Evolutionary conservation across 2,329 filamentous ascomycete species (phyloP).

Genomic region (Paracamarosporium sp.): DNA sequence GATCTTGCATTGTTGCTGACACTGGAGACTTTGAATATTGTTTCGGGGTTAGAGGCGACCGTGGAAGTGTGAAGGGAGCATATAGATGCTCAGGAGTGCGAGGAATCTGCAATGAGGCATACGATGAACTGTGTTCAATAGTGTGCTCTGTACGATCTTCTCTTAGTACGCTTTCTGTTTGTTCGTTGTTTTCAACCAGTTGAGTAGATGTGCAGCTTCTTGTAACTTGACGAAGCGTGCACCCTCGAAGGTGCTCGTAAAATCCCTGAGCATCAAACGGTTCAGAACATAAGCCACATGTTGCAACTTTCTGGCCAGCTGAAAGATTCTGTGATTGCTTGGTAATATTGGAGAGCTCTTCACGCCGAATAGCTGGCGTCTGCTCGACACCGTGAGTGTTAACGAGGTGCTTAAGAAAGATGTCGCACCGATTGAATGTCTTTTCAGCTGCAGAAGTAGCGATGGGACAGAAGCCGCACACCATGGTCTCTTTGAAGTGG

Average conservation of each 20-base stretch:
- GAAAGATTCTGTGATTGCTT: not conserved
- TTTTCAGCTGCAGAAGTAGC: constrained; percentile 82
- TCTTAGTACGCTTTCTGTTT: not conserved
- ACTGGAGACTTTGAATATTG: not conserved
- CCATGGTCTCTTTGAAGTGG: constrained; percentile 92
- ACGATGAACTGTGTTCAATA: not conserved
- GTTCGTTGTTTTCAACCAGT: not conserved
- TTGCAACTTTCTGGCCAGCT: constrained; percentile 74
- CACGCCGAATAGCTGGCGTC: constrained; percentile 81
- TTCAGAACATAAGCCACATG: constrained; percentile 87
- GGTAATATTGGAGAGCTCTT: constrained; percentile 71
- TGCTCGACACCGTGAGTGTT: constrained; percentile 87
- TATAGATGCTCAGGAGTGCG: constrained; percentile 5
- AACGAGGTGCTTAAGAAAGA: constrained; percentile 88
- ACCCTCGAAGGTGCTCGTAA: constrained; percentile 85
- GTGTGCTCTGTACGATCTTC: not conserved
- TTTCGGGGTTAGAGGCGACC: not conserved
- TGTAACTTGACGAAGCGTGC: constrained; percentile 61
- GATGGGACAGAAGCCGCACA: constrained; percentile 89
- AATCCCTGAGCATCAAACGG: constrained; percentile 91
- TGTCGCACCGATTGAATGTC: constrained; percentile 87
- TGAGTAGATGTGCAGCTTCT: constrained; percentile 4
- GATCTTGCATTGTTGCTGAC: not conserved
- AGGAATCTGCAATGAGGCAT: not conserved
- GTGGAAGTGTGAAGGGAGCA: not conserved